These are phyloP conservation scores for Barbatosphaeria neglecta DNA, from an alignment of 495 filamentous ascomycete genomes.

Conservation along the genomic window DNA sequence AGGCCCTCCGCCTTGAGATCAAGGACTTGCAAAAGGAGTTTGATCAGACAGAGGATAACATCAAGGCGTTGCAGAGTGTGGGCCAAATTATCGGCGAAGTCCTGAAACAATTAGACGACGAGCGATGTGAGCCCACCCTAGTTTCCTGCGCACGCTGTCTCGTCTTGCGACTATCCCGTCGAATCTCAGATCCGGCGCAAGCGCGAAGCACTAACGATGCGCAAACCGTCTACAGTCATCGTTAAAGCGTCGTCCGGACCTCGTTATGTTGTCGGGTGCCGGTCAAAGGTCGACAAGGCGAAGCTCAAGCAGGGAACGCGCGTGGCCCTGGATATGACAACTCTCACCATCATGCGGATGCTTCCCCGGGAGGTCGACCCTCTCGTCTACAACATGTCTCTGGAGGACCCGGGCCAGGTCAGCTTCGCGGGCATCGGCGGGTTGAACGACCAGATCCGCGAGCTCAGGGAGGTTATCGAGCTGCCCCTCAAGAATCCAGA, in stretches of 20 bases:
- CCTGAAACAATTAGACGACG: constrained; percentile 95
- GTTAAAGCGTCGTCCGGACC: constrained; percentile 92
- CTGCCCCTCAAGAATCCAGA: constrained; percentile 97
- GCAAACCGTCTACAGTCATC: constrained; percentile 31
- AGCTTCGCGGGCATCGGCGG: constrained; percentile 99
- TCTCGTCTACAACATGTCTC: constrained; percentile 98
- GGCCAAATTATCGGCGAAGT: constrained; percentile 99
- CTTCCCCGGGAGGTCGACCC: constrained; percentile 96
- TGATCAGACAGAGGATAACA: constrained; percentile 96
- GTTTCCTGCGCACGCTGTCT: too few relatives aligned
- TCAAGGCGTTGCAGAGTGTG: constrained; percentile 98
- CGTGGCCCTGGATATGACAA: constrained; percentile 99
- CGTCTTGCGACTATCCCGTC: too few relatives aligned
- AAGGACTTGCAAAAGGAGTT: constrained; percentile 91
- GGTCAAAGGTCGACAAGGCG: constrained; percentile 91
- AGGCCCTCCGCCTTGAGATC: constrained; percentile 81
- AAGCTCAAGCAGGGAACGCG: constrained; percentile 98
- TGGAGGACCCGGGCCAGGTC: constrained; percentile 95
- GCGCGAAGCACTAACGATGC: constrained; percentile 2
- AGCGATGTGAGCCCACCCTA: constrained; percentile 97
- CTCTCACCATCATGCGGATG: constrained; percentile 99
- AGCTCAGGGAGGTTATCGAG: constrained; percentile 96
- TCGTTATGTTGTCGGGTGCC: constrained; percentile 95
- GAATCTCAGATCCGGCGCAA: not conserved
- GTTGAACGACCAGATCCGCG: constrained; percentile 96